phyloP scores from a whole-genome alignment of 2,329 filamentous ascomycete species.

The Ceratocystis cubensis region DNA sequence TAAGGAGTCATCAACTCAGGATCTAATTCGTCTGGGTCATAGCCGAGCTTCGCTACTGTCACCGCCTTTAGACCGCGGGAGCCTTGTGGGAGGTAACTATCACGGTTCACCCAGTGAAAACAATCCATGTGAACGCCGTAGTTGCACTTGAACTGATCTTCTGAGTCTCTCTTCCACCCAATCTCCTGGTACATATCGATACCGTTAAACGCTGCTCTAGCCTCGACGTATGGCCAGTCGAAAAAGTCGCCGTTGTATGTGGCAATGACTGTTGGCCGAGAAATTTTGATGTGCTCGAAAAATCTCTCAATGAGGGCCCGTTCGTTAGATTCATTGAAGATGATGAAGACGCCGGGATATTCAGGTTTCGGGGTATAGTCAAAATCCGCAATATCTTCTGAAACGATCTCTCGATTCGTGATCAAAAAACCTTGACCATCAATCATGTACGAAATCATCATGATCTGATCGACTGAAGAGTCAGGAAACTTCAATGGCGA shows the following conservation, averaged over 20 bases:
- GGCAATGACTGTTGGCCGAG: conserved; percentile 87
- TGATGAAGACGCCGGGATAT: conserved; percentile 89
- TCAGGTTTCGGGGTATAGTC: conserved; percentile 97
- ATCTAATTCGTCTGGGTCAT: conserved; percentile 95
- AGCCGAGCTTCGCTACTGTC: conserved; percentile 93
- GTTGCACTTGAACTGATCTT: conserved; percentile 92
- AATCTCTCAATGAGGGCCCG: conserved; percentile 79
- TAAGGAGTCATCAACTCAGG: conserved; percentile 93
- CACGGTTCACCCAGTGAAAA: conserved; percentile 97
- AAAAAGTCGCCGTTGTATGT: conserved; percentile 99
- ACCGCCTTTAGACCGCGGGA: conserved; percentile 95
- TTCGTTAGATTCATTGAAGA: conserved; percentile 96
- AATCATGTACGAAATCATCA: conserved; percentile 99
- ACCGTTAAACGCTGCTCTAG: conserved; percentile 80
- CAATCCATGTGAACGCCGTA: conserved; percentile 99
- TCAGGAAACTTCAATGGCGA: conserved; percentile 94
- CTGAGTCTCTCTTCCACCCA: conserved; percentile 85
- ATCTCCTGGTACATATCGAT: conserved; percentile 99
- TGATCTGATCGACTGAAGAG: conserved; percentile 85
- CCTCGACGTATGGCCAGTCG: conserved; percentile 98
- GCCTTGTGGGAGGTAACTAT: conserved; percentile 93
- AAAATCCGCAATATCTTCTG: conserved; percentile 93
- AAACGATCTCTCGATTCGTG: conserved; percentile 94
- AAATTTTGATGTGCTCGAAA: conserved; percentile 90
- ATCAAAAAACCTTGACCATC: conserved; percentile 96